A percentile compares a stretch with the other conserved stretches of the same genome.
Conservation (phyloP, 2,329 filamentous ascomycete species). For the Lanzia echinophila region DNA sequence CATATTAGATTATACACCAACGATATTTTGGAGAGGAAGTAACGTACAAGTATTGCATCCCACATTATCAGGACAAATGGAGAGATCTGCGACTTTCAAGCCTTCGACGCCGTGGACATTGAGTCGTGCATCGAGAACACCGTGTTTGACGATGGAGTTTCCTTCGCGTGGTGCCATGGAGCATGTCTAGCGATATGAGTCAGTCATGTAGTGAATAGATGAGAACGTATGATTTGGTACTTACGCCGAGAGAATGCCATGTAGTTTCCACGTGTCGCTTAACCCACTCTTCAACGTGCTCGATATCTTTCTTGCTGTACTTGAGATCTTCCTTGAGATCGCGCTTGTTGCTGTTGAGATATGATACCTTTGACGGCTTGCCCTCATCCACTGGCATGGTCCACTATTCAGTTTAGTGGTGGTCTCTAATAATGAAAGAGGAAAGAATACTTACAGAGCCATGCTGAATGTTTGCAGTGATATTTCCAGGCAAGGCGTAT, state of each 20-base stretch:
- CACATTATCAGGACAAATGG: constrained; percentile 32
- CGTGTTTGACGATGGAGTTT: constrained; percentile 63
- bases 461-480: constrained; percentile 38
- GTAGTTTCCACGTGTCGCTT: constrained; percentile 50
- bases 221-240: constrained; percentile 14
- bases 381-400: constrained; percentile 51
- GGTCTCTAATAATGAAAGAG: background rate
- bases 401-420: constrained; percentile 40
- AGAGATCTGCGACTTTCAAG: constrained; percentile 39
- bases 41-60: constrained; percentile 37
- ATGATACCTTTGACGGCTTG: constrained; percentile 36
- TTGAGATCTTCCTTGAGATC: constrained; percentile 55
- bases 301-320: constrained; percentile 57
- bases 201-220: constrained; percentile 17
- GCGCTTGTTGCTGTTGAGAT: constrained; percentile 59
- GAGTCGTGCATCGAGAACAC: constrained; percentile 35
- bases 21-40: background rate
- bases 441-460: constrained; percentile 35
- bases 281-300: constrained; percentile 42
- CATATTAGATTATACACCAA: constrained; percentile 16
- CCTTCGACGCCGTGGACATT: constrained; percentile 36
- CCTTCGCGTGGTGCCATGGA: constrained; percentile 39
- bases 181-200: constrained; percentile 34
- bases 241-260: constrained; percentile 34
- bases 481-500: constrained; percentile 55